A percentile compares a stretch with the other conserved stretches of the same genome.
Conservation (phyloP, 2,329 filamentous ascomycete species). For the Teratosphaeria viscida region DNA sequence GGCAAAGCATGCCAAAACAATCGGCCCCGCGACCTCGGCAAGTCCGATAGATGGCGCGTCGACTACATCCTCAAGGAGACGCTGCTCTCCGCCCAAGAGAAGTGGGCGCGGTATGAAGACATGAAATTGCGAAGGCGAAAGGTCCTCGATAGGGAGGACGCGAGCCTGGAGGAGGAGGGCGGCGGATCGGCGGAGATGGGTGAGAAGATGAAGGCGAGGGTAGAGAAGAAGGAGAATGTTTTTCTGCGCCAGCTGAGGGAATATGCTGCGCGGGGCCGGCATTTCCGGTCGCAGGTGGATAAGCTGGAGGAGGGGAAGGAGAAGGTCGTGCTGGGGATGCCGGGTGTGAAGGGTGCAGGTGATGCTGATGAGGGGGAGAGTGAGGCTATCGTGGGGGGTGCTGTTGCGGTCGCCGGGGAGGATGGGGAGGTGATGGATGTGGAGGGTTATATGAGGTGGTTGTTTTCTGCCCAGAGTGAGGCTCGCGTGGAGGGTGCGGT, state of each 20-base stretch:
- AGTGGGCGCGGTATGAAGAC: conserved; percentile 44
- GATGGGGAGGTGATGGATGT: conserved; percentile 9
- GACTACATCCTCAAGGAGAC: conserved; percentile 68
- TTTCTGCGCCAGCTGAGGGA: conserved; percentile 36
- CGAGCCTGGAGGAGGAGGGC: conserved; percentile 27
- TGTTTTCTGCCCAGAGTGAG: no score
- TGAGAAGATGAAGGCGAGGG: conserved; percentile 15
- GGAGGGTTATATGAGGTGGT: conserved; percentile 21
- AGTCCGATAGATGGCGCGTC: conserved; percentile 54
- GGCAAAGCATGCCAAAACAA: conserved; percentile 37
- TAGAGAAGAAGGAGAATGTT: conserved; percentile 34
- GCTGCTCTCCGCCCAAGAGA: conserved; percentile 26
- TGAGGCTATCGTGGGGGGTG: not conserved
- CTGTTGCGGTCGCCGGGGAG: not conserved
- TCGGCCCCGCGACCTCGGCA: conserved; percentile 45
- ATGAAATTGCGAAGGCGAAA: conserved; percentile 47
- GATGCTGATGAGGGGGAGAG: not conserved
- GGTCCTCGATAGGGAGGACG: conserved; percentile 32
- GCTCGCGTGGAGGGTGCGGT: not conserved
- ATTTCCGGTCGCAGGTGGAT: conserved; percentile 48
- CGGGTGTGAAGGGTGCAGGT: conserved; percentile 1
- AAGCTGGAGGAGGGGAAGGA: conserved; percentile 43
- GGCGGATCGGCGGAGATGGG: conserved; percentile 4
- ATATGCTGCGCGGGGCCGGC: conserved; percentile 46
- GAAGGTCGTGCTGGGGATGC: conserved; percentile 21